Evolutionary conservation across 257 asterid genomes (phyloP), one percentile per base, ranked within the genome.

Genomic region (Rehmannia glutinosa): DNA sequence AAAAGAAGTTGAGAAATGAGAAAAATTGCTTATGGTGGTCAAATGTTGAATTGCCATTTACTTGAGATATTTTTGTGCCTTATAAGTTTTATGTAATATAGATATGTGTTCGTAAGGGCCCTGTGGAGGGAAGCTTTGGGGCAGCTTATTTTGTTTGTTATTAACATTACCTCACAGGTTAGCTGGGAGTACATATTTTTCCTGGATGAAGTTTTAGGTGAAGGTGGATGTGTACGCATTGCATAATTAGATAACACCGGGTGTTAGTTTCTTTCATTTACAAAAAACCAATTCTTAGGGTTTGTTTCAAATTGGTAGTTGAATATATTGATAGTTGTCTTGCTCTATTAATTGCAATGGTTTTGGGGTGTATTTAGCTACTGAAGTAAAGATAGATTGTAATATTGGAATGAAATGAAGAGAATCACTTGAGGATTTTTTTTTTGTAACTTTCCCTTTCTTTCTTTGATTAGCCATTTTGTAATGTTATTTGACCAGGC

Each of bases 401-500:
- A 55, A 16, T 42, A 15, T 10, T 52, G 43, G 35, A 41, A 54
- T 42, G 25, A 53, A 23, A 49, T 39, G 10, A 42, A 43, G 27
- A 17, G 32, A 20, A 41, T 25, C 27, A 17, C 57, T 41, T 9
- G 13, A 21, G 24, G 12, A 9, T 45, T 1, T 15, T 12, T 30
- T 43, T 17, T 15, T 62, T 35, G 60, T 28, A n/a, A 13, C n/a
- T 51, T 10, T 32, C 4, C 20, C 28, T 25, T 35, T 21, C 20
- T 42, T 52, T 17, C n/a, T 21, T 21, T 55, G 49, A 54, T 66
- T 62, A 15, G 47, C 38, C 62, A 27, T 64, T 64, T 32, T 55
- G 57, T 52, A 25, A 27, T 63, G 25, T 16, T 66, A 43, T 56
- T 47, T 73, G 21, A 16, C 39, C 86, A 87, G 93, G 97, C 97